These are phyloP conservation scores for Balamuthia mandrillaris DNA, from an alignment of 208 protist genomes.

Conservation along the genomic window DNA sequence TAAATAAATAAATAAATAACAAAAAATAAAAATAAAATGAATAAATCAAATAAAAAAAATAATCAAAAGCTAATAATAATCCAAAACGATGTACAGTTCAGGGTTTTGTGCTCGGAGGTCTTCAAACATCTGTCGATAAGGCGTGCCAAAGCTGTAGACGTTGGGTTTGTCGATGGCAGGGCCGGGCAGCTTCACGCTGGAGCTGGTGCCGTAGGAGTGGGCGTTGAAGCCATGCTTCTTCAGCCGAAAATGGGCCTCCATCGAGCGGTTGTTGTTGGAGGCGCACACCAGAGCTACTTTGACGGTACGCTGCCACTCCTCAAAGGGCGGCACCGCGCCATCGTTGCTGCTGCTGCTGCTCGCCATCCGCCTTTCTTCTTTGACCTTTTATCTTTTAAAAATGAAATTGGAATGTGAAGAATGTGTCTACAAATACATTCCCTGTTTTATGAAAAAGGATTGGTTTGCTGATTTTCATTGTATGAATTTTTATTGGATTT, in stretches of 20 bases:
- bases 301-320: too few species aligned
- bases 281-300: slow-evolving; percentile 64
- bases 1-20: slow-evolving; percentile 17
- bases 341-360: too few species aligned
- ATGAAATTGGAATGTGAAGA: too few species aligned
- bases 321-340: too few species aligned
- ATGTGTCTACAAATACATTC: too few species aligned
- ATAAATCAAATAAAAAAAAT: not conserved
- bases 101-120: slow-evolving; percentile 54
- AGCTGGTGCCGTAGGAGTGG: slow-evolving; percentile 55
- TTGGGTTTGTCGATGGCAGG: slow-evolving; percentile 42
- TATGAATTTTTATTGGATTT: too few species aligned
- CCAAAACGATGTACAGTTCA: slow-evolving; percentile 39
- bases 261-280: slow-evolving; percentile 59
- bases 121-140: slow-evolving; percentile 52
- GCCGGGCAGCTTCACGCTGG: slow-evolving; percentile 62
- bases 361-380: too few species aligned
- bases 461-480: too few species aligned
- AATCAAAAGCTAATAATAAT: slow-evolving; percentile 15
- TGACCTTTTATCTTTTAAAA: too few species aligned
- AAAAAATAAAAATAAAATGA: slow-evolving; percentile 21
- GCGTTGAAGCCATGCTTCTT: slow-evolving; percentile 24
- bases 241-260: slow-evolving; percentile 53
- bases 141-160: slow-evolving; percentile 62
- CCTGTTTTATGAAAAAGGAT: too few species aligned